Evolutionary conservation across 768 basidiomycete species (phyloP).

Genomic region (Lactifluus echinatus): DNA sequence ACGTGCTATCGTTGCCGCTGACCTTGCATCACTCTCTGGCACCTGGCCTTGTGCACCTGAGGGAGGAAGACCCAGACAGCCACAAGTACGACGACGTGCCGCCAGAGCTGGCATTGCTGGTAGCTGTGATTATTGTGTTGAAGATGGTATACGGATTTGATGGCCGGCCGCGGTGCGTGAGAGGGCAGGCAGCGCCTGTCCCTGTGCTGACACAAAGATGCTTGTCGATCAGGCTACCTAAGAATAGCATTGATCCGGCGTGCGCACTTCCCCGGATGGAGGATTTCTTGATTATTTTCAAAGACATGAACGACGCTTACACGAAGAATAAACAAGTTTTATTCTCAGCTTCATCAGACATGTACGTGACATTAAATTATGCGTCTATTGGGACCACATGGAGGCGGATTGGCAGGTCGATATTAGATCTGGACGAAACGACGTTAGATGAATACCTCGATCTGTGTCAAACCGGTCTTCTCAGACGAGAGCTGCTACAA

Average conservation of each 20-base stretch:
- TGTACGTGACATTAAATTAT: conserved; percentile 5
- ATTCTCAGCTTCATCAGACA: conserved; percentile 16
- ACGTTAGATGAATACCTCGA: conserved; percentile 17
- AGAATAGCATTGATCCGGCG: conserved; percentile 12
- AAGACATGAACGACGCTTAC: conserved; percentile 5
- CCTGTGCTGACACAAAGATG: conserved; percentile 21
- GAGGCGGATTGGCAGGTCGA: conserved; percentile 1
- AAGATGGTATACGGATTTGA: conserved; percentile 86
- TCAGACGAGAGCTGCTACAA: conserved; percentile 1
- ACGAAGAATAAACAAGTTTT: background rate
- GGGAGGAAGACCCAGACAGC: conserved; percentile 33
- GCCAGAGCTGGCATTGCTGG: conserved; percentile 56
- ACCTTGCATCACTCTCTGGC: conserved; percentile 50
- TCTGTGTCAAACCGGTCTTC: conserved; percentile 6
- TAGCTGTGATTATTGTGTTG: conserved; percentile 55
- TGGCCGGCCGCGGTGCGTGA: conserved; percentile 45
- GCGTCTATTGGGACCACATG: background rate
- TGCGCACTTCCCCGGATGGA: conserved; percentile 16
- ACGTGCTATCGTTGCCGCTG: conserved; percentile 48
- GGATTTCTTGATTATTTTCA: conserved; percentile 14
- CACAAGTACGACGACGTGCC: conserved; percentile 58
- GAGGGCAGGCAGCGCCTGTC: background rate
- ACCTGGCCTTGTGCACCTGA: conserved; percentile 31
- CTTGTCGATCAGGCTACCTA: conserved; percentile 31
- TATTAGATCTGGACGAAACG: conserved; percentile 6